These are phyloP conservation scores for Blakeslea trispora DNA, from an alignment of 371 early-diverging fungal genomes.

Conservation along the genomic window DNA sequence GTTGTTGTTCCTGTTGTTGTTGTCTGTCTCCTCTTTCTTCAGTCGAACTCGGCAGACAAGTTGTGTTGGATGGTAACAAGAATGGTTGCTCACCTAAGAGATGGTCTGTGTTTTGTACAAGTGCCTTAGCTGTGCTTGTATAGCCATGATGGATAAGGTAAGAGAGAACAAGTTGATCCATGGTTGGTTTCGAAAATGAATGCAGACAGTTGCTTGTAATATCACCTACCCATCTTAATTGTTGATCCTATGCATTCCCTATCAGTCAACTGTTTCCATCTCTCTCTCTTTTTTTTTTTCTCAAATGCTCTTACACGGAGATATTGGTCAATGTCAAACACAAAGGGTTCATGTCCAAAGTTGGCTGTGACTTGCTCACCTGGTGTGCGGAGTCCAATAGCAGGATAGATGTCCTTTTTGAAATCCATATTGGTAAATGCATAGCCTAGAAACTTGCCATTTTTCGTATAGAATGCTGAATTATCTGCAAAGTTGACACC, in stretches of 20 bases:
- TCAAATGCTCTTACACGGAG: conserved; percentile 32
- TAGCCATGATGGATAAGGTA: conserved; percentile 84
- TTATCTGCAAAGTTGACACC: conserved; percentile 81
- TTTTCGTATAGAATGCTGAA: conserved; percentile 89
- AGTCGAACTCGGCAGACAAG: no score
- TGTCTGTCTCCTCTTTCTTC: neutral
- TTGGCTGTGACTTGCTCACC: conserved; percentile 87
- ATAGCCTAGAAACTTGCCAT: conserved; percentile 81
- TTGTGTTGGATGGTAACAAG: conserved; percentile 2
- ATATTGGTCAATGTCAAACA: conserved; percentile 84
- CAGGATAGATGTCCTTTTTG: conserved; percentile 66
- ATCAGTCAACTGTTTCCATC: no score
- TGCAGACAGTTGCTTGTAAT: conserved; percentile 3
- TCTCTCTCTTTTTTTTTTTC: no score
- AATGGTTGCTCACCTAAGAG: conserved; percentile 12
- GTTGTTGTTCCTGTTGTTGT: conserved; percentile 19
- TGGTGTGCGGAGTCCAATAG: conserved; percentile 87
- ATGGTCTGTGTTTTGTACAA: conserved; percentile 33
- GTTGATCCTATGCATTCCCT: conserved; percentile 20
- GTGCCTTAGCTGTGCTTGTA: conserved; percentile 66
- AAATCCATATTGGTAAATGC: conserved; percentile 47
- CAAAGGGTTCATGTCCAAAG: conserved; percentile 87
- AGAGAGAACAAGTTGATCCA: conserved; percentile 67
- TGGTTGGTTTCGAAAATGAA: conserved; percentile 12
- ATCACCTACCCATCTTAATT: conserved; percentile 4